Base-by-base conservation (phyloP, 2,329 filamentous ascomycete genomes). In the Dactylellina cionopaga region DNA sequence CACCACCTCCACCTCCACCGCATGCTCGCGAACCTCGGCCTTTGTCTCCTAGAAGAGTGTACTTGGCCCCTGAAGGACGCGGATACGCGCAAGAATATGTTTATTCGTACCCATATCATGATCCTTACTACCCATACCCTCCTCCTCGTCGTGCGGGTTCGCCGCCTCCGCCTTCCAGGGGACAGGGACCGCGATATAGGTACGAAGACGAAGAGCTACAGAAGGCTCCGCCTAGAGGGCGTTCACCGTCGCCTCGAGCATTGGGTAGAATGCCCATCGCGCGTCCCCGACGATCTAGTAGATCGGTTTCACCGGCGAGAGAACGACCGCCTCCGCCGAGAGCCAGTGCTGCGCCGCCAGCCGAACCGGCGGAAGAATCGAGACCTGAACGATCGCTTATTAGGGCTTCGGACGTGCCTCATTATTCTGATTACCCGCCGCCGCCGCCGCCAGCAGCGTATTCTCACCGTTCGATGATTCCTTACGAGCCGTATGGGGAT, bases 161-260 rank as follows among this genome's bases (percentile, higher is more conserved):
- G 1, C 65, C 64, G 2, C 56, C 49, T 10, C 65, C 58, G 31
- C 43, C 35, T 39, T 44, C 17, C 4, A 56, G 66, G 25, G 51
- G 24, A 1, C 15, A 33, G 10, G 24, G 41, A 39, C 51, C 58
- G 1, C 58, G 60, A 39, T 71, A 71, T 17, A 63, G 66, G 51
- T 71, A 58, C 31, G 66, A 71, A 51, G 56, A 71, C 17, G 66
- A 71, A 52, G 66, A 71, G n/a, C n/a, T n/a, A n/a, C n/a, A n/a
- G n/a, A 22, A 63, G 35, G 52, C 49, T 31, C 3, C n/a, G n/a
- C 33, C 66, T 13, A 39, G 66, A 24, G 66, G 66, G 15, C 58
- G 66, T 13, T 71, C 66, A 10, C 66, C 66, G 7, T 71, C 66
- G 1, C 66, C 66, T 4, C 47, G 66, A 29, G 49, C 33, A 1